Evolutionary conservation across 164 flowering plant species (phyloP).

Genomic region (Magnolia changhungtana): DNA sequence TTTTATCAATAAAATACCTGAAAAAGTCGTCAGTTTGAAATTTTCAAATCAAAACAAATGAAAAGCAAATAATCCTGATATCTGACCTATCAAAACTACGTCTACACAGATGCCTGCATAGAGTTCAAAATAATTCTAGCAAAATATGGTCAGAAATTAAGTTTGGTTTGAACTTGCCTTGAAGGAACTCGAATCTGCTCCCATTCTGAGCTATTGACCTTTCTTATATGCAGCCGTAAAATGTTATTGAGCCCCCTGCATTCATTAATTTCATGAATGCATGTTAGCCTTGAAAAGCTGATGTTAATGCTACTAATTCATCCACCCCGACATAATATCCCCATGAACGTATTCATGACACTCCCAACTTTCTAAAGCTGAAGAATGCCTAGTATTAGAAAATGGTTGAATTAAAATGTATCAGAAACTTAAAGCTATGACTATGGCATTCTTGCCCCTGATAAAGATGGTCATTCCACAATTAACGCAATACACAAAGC

Average conservation of each 20-base stretch:
- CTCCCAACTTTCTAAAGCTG: not conserved
- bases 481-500: not conserved
- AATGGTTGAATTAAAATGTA: not conserved
- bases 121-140: not conserved
- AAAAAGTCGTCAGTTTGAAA: too few relatives aligned
- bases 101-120: not conserved
- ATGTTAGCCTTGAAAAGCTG: not conserved
- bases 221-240: constrained; percentile 61
- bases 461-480: not conserved
- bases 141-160: constrained; percentile 5
- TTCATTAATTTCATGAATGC: not conserved
- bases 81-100: not conserved
- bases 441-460: not conserved
- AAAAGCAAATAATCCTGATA: not conserved
- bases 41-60: not conserved
- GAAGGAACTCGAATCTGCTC: constrained; percentile 70
- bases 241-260: constrained; percentile 82
- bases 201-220: constrained; percentile 73
- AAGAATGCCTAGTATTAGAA: not conserved
- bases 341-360: not conserved
- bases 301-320: not conserved
- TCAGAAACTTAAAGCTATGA: not conserved
- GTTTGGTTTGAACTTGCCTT: constrained; percentile 32
- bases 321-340: not conserved
- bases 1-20: too few relatives aligned